Base-by-base conservation (phyloP, 495 filamentous ascomycete genomes). In the Aspergillus carlsbadensis region DNA sequence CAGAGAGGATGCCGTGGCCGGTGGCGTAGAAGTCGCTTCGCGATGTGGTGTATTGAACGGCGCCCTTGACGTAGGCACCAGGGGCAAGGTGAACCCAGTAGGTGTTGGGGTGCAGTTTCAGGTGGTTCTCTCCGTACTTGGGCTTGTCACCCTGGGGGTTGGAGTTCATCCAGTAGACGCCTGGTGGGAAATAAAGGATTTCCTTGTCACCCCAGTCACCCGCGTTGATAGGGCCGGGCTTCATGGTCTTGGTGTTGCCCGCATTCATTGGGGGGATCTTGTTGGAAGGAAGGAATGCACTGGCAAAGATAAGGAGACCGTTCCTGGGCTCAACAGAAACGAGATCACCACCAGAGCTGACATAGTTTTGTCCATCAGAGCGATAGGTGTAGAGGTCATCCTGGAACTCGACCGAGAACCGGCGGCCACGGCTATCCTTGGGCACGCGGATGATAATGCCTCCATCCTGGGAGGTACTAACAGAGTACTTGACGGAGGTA, bases 11-110 rank as follows among this genome's bases (percentile, higher is more conserved):
- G 1, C 67, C 67, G 43, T 55, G 54, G 1, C 67, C 66, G 13
- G 65, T 68, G n/a, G 58, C 63, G 6, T 58, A 39, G 36, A 68
- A 50, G 11, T 54, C 15, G n/a, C 50, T 5, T 1, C 31, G 50
- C 21, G 15, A 45, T 15, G 47, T 60, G 14, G 41, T 47, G 49
- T 59, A 70, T 44, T 70, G 20, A 17, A 70, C 42, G 0, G 67
- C 67, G 1, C 65, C 67, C 58, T 70, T 68, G 11, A 68, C 63
- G 36, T 70, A 68, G 2, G 65, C 67, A 6, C 67, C 67, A n/a
- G 63, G 67, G 1, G 67, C 65, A 6, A 70, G 24, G 40, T 70
- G 52, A 4, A 68, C 62, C 65, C 67, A 70, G 29, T 52, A 52
- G 0, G 60, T 59, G 24, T 6, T 48, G 10, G 59, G 43, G 22